These are phyloP conservation scores for Kuraishia ogatae DNA, from an alignment of 805 yeast genomes.

Conservation along the genomic window DNA sequence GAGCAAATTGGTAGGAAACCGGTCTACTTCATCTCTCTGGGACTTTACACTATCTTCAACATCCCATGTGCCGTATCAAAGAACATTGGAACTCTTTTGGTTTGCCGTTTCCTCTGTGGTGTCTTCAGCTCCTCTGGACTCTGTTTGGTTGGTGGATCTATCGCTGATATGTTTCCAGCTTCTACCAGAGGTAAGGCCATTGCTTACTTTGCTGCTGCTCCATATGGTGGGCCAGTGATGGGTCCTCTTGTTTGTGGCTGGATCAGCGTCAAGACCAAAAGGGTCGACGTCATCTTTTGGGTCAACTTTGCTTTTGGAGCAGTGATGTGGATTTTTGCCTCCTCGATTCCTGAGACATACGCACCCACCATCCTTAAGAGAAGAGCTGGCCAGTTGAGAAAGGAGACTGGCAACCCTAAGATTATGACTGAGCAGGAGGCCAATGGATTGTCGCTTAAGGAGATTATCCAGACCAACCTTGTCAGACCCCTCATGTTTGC, in stretches of 20 bases:
- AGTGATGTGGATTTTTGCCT: conserved; percentile 59
- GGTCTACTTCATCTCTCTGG: conserved; percentile 70
- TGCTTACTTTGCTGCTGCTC: conserved; percentile 86
- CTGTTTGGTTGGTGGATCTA: conserved; percentile 83
- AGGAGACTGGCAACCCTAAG: conserved; percentile 72
- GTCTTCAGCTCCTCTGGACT: conserved; percentile 79
- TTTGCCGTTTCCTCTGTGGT: conserved; percentile 82
- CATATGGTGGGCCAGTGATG: conserved; percentile 86
- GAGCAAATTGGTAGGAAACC: conserved; percentile 84
- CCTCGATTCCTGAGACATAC: conserved; percentile 81
- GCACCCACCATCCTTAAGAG: conserved; percentile 71
- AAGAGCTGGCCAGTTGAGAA: conserved; percentile 59
- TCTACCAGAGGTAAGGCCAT: conserved; percentile 82
- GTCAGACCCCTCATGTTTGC: conserved; percentile 74
- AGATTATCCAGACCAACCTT: conserved; percentile 64
- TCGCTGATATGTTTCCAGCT: conserved; percentile 81
- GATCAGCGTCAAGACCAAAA: conserved; percentile 60
- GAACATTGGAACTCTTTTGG: conserved; percentile 72
- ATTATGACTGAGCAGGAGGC: conserved; percentile 94
- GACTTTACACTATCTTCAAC: conserved; percentile 69
- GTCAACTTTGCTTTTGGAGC: conserved; percentile 92
- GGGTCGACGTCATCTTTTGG: conserved; percentile 74
- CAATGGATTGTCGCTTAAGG: conserved; percentile 57
- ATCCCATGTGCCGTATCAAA: conserved; percentile 83
- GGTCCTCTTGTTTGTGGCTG: conserved; percentile 89